A percentile compares a stretch with the other conserved stretches of the same genome.
Evolutionary conservation across 345 rosid species (phyloP).

Genomic region (Camelina hispida): DNA sequence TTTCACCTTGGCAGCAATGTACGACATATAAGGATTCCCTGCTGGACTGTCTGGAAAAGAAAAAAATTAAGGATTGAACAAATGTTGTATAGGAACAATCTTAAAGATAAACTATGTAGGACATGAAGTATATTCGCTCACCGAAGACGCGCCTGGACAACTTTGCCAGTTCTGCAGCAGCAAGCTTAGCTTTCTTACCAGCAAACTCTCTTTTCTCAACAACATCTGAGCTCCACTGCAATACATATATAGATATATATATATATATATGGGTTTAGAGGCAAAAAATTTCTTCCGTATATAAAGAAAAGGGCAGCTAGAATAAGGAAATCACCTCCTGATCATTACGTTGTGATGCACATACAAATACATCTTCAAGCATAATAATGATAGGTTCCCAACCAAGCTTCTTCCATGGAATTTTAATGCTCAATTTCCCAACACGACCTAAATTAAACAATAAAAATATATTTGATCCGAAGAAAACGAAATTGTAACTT

Average conservation of each 20-base stretch:
- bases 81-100: slow-evolving; percentile 15
- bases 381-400: slow-evolving; percentile 70
- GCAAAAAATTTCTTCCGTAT: neutral
- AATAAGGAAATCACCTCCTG: slow-evolving; percentile 55
- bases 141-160: slow-evolving; percentile 74
- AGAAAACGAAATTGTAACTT: slow-evolving; percentile 1
- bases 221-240: slow-evolving; percentile 80
- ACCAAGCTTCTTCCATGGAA: slow-evolving; percentile 86
- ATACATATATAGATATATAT: slow-evolving; percentile 1
- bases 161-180: slow-evolving; percentile 89
- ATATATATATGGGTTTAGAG: neutral
- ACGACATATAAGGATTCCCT: slow-evolving; percentile 74
- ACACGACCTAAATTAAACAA: slow-evolving; percentile 53
- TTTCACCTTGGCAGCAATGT: slow-evolving; percentile 82
- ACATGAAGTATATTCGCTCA: slow-evolving; percentile 28
- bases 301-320: neutral
- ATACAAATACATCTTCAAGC: slow-evolving; percentile 76
- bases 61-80: slow-evolving; percentile 9
- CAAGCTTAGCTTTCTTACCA: slow-evolving; percentile 90
- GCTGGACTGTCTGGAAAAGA: slow-evolving; percentile 65
- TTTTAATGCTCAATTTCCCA: slow-evolving; percentile 75
- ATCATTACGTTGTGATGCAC: slow-evolving; percentile 73
- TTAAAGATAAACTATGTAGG: neutral
- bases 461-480: neutral
- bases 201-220: slow-evolving; percentile 86